Conservation (phyloP, 1,139 yeast species). For the Debaryomyces robertsiae region DNA sequence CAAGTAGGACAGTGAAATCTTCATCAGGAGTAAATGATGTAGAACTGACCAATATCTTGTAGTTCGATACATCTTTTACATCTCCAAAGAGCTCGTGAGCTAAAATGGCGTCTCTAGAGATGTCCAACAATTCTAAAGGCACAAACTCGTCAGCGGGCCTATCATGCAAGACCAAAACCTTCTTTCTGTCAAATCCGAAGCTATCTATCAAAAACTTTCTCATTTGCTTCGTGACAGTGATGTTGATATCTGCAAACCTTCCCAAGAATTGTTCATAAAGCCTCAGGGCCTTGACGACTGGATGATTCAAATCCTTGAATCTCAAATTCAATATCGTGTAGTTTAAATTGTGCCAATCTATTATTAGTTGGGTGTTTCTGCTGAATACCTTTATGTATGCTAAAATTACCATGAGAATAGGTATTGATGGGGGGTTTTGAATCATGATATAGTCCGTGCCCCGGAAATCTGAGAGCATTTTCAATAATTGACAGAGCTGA, state of each 20-base stretch:
- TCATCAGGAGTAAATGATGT: slow-evolving; percentile 98
- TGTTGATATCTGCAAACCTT: slow-evolving; percentile 56
- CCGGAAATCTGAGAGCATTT: slow-evolving; percentile 53
- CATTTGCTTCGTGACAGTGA: slow-evolving; percentile 83
- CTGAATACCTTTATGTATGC: slow-evolving; percentile 55
- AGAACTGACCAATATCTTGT: slow-evolving; percentile 73
- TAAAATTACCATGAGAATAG: slow-evolving; percentile 67
- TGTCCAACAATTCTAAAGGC: slow-evolving; percentile 37
- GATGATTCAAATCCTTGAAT: slow-evolving; percentile 55
- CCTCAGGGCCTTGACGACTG: slow-evolving; percentile 61
- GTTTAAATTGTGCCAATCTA: slow-evolving; percentile 98
- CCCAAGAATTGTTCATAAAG: slow-evolving; percentile 63
- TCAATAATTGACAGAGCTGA: slow-evolving; percentile 54
- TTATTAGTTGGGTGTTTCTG: slow-evolving; percentile 62
- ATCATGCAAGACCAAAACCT: slow-evolving; percentile 61
- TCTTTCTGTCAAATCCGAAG: slow-evolving; percentile 46
- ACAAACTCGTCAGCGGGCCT: slow-evolving; percentile 71
- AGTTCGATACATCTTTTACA: slow-evolving; percentile 33
- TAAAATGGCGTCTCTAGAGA: slow-evolving; percentile 36
- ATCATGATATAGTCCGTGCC: slow-evolving; percentile 73
- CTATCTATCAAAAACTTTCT: slow-evolving; percentile 56
- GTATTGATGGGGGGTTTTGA: slow-evolving; percentile 94
- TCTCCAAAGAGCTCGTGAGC: slow-evolving; percentile 43
- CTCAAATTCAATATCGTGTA: slow-evolving; percentile 78
- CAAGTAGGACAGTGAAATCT: slow-evolving; percentile 69